Evolutionary conservation across 2,329 filamentous ascomycete species (phyloP).

Genomic region (Metarhizium robertsii): DNA sequence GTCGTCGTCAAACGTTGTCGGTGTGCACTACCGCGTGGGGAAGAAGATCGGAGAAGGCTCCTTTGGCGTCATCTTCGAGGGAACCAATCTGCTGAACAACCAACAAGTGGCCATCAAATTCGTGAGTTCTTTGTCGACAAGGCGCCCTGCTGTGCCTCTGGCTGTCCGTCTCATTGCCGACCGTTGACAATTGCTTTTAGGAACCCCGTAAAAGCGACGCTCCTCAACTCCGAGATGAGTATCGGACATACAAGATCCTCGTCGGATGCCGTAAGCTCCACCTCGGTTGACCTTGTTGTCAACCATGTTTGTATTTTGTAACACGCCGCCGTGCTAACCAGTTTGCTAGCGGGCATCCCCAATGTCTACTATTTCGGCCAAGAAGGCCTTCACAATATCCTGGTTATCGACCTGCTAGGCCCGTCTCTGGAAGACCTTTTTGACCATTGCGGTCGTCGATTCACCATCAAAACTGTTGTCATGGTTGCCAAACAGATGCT

Average conservation of each 20-base stretch:
- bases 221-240: slow-evolving; percentile 94
- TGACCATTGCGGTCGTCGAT: slow-evolving; percentile 99
- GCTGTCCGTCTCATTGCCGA: slow-evolving; percentile 3
- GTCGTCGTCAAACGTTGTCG: slow-evolving; percentile 92
- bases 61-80: slow-evolving; percentile 97
- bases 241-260: slow-evolving; percentile 98
- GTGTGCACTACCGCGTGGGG: slow-evolving; percentile 95
- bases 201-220: slow-evolving; percentile 98
- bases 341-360: slow-evolving; percentile 63
- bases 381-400: slow-evolving; percentile 99
- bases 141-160: neutral
- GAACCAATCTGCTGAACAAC: slow-evolving; percentile 96
- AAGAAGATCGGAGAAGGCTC: slow-evolving; percentile 99
- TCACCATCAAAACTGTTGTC: slow-evolving; percentile 98
- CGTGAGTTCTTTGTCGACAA: slow-evolving; percentile 44
- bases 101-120: slow-evolving; percentile 99
- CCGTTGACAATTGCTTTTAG: slow-evolving; percentile 31
- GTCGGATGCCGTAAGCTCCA: slow-evolving; percentile 84
- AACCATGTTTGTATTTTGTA: neutral
- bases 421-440: slow-evolving; percentile 95
- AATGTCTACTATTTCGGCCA: slow-evolving; percentile 99
- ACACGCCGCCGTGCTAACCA: neutral
- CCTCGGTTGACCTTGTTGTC: neutral
- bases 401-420: slow-evolving; percentile 94
- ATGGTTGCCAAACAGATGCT: slow-evolving; percentile 96